Evolutionary conservation across 371 early-diverging fungal genomes (phyloP).

Genomic region (Mortierella sp.): DNA sequence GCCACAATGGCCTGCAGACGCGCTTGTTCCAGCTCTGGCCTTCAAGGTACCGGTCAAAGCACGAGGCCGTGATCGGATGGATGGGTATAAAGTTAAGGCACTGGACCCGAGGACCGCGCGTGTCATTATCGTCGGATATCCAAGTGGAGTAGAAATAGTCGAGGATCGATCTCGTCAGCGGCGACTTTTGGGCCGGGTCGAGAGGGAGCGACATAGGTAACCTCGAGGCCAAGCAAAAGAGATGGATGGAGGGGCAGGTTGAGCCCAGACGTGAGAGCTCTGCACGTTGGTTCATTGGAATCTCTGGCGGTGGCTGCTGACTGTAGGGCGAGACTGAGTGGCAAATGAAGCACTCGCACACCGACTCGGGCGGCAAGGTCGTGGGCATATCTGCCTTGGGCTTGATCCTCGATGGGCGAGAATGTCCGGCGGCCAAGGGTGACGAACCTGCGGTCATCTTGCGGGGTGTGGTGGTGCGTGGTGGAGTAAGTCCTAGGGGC

Average conservation of each 20-base stretch:
- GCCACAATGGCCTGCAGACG: constrained; percentile 49
- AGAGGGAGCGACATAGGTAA: constrained; percentile 54
- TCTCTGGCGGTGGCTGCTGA: constrained; percentile 45
- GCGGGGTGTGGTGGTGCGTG: constrained; percentile 27
- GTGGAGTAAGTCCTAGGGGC: constrained; percentile 19
- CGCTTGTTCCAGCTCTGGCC: constrained; percentile 54
- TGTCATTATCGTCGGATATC: constrained; percentile 32
- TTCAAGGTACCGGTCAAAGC: constrained; percentile 54
- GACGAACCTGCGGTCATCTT: constrained; percentile 53
- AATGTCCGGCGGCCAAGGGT: constrained; percentile 26
- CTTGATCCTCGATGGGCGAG: constrained; percentile 33
- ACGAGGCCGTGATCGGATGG: constrained; percentile 49
- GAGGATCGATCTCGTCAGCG: constrained; percentile 47
- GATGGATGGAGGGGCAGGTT: constrained; percentile 55
- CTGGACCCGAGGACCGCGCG: constrained; percentile 40
- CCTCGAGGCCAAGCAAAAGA: constrained; percentile 54
- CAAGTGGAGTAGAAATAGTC: constrained; percentile 57
- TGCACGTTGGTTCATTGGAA: constrained; percentile 44
- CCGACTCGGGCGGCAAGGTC: constrained; percentile 49
- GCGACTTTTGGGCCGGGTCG: constrained; percentile 51
- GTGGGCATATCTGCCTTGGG: constrained; percentile 57
- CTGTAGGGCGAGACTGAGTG: constrained; percentile 49
- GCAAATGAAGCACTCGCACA: constrained; percentile 55
- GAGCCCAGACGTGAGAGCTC: constrained; percentile 47
- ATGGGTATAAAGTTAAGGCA: constrained; percentile 58